Base-by-base conservation (phyloP, 768 basidiomycete genomes). In the Russula lepida region DNA sequence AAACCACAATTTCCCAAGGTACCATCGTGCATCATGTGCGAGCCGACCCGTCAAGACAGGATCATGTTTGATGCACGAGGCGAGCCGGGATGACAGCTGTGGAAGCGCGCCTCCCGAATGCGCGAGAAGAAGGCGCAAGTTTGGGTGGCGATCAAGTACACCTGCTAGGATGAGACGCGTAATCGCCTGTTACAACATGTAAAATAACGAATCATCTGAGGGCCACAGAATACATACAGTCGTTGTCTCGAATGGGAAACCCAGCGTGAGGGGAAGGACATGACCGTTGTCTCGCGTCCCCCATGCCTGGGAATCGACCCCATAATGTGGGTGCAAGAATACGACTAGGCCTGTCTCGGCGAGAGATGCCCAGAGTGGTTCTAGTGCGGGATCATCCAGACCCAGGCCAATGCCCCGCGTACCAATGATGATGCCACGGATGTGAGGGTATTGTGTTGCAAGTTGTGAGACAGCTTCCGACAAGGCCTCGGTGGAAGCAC, bases 191-290 rank as follows among this genome's bases (percentile, higher is more conserved):
- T 47, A 32, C 12, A 54, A 12, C 12, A 28, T 47, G 25, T 3
- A 7, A 23, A 33, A 39, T 11, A 35, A 35, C 48, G 37, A 43
- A 48, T 39, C 6, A 27, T 21, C 4, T n/a, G 30, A 30, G 28
- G 17, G n/a, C n/a, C 4, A 28, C 19, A n/a, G 11, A 23, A 19
- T 44, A 76, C 87, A 70, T 66, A 91, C 90, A 33, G 84, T 84
- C 4, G 92, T 92, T 19, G 92, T 94, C 74, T 94, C 92, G 68
- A 94, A 87, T 3, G 92, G 92, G 73, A 95, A 94, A 1, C 92
- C 92, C 17, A 92, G 78, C 0, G 90, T 89, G 54, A 94, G 80
- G 2, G 91, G 88, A 30, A 95, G 81, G 41, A 92, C 92, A 65
- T 94, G 92, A 0, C 92, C 92, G 66, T 94, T 93, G 44, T 84